These are phyloP conservation scores for Thielaviopsis euricoi DNA, from an alignment of 2,329 filamentous ascomycete species.

Conservation along the genomic window DNA sequence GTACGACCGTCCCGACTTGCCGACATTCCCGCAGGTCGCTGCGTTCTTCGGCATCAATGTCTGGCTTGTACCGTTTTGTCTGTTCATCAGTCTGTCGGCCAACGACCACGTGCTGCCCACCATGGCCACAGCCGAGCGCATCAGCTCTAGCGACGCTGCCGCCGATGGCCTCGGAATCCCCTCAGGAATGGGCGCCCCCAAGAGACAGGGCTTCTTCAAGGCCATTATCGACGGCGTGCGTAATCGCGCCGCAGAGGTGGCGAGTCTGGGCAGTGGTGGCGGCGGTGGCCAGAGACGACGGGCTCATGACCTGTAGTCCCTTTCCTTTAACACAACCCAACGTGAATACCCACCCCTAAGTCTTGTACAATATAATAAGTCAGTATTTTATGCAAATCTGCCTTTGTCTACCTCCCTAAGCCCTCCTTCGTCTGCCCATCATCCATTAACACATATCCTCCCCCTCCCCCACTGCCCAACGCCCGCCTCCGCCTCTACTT, in stretches of 20 bases:
- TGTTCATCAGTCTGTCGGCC: conserved; percentile 87
- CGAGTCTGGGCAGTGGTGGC: neutral
- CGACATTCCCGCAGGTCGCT: conserved; percentile 83
- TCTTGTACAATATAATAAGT: neutral
- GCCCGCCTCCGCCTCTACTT: neutral
- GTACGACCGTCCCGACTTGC: conserved; percentile 48
- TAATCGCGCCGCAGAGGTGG: neutral
- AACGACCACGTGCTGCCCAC: conserved; percentile 89
- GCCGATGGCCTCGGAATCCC: neutral
- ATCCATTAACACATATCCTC: too few species aligned
- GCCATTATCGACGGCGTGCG: conserved; percentile 36
- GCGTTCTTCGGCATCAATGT: conserved; percentile 94
- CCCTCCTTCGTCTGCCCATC: neutral
- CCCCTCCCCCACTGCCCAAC: too few species aligned
- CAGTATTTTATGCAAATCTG: neutral
- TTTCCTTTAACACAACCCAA: conserved; percentile 7
- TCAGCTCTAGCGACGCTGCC: conserved; percentile 21
- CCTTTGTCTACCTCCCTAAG: neutral
- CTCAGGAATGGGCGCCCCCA: conserved; percentile 16
- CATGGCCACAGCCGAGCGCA: conserved; percentile 58
- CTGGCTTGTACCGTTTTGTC: conserved; percentile 86
- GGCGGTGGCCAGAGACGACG: neutral
- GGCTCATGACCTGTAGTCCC: neutral
- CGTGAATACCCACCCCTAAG: too few species aligned
- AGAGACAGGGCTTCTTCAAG: conserved; percentile 50